Base-by-base conservation (phyloP, 2,329 filamentous ascomycete genomes). In the Chalara sp. region DNA sequence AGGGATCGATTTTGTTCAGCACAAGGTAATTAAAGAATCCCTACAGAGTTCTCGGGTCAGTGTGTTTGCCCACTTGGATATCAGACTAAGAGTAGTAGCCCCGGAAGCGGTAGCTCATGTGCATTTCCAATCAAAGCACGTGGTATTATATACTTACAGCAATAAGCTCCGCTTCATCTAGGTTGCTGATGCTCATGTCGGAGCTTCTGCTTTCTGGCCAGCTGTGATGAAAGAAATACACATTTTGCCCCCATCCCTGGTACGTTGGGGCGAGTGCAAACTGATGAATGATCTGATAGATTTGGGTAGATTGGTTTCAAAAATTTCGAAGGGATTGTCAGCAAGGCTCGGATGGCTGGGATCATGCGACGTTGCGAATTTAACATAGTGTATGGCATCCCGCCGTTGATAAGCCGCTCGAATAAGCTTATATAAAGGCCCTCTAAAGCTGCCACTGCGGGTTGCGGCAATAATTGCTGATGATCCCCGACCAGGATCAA, bases 81-180 rank as follows among this genome's bases (percentile, higher is more conserved):
- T 21, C 21, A 21, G 21, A 21, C 21, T 21, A 21, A 21, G 21
- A 21, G 3, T 21, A 21, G 21, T 21, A 21, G 21, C 21, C 21
- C 21, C 21, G 21, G 21, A 21, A 21, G 21, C 21, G 21, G 21
- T 21, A 21, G 21, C 21, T 21, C 21, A 21, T 3, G 21, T 21
- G 21, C 21, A 21, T 21, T 21, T 21, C 21, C 21, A 21, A 21
- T 21, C 21, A 21, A 21, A 21, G 21, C 21, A 21, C 21, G 21
- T 21, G 21, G 21, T 21, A 21, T 21, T 21, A 21, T 21, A 21
- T 21, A 21, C 21, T 21, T 21, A 21, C 21, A 0, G 83, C 78
- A 32, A 96, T 73, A 84, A 96, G 92, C 1, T 79, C 71, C 0
- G 88, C 88, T 63, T 96, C 91, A 2, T 74, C 67, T 0, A 71